Evolutionary conservation across 192 early-diverging fungal species (phyloP).

Genomic region (Backusella morwellensis): DNA sequence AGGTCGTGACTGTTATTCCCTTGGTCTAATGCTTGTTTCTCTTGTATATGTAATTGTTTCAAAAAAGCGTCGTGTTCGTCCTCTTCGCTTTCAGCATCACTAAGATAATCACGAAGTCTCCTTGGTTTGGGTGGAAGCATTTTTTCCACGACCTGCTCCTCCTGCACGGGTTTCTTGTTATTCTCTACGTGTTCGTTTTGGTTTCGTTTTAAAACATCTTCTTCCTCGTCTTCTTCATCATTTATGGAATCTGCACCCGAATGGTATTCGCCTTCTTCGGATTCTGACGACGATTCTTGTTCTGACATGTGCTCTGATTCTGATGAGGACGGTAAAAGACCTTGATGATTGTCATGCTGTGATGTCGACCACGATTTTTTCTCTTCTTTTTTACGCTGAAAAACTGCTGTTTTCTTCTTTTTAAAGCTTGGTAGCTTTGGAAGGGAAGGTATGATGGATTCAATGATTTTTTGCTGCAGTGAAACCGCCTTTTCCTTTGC

Average conservation of each 20-base stretch:
- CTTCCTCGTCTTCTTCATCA: neutral
- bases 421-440: neutral
- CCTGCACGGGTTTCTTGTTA: neutral
- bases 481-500: neutral
- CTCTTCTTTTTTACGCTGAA: neutral
- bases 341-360: neutral
- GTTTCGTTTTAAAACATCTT: neutral
- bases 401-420: neutral
- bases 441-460: neutral
- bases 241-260: constrained; percentile 29
- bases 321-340: neutral
- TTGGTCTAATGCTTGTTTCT: constrained; percentile 14
- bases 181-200: neutral
- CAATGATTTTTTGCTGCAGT: constrained; percentile 9
- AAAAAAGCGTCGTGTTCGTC: constrained; percentile 47
- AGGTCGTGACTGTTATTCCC: neutral
- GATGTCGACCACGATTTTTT: neutral
- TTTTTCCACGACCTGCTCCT: constrained; percentile 2
- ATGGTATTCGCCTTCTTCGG: constrained; percentile 30
- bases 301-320: neutral
- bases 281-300: constrained; percentile 13
- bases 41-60: constrained; percentile 42
- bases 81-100: constrained; percentile 40
- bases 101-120: constrained; percentile 49
- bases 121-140: constrained; percentile 17